These are phyloP conservation scores for Glonium stellatum DNA, from an alignment of 495 filamentous ascomycete genomes.

Conservation along the genomic window DNA sequence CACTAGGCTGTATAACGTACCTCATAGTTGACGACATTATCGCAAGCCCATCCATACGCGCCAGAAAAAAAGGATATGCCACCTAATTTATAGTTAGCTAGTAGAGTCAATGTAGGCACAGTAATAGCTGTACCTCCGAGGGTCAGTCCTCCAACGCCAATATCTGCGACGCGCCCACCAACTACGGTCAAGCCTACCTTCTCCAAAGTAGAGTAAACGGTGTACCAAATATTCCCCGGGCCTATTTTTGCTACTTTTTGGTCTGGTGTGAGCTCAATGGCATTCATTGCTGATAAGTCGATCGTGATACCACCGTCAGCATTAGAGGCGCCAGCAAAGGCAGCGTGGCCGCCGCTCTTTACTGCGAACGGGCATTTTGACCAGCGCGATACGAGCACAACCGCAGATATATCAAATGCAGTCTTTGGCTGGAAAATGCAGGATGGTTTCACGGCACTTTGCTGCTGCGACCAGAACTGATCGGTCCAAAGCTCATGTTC, in stretches of 20 bases:
- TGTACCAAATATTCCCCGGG: slow-evolving; percentile 6
- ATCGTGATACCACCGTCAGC: slow-evolving; percentile 32
- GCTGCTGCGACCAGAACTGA: not conserved
- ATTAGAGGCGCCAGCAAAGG: slow-evolving; percentile 27
- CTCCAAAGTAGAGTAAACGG: slow-evolving; percentile 10
- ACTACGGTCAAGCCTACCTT: not conserved
- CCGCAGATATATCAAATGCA: not conserved
- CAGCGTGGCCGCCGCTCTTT: slow-evolving; percentile 32
- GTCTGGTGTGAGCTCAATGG: slow-evolving; percentile 4
- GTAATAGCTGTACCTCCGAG: not conserved
- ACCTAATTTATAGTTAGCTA: not conserved
- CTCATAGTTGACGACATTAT: slow-evolving; percentile 48
- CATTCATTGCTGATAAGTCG: slow-evolving; percentile 27
- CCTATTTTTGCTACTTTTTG: slow-evolving; percentile 4
- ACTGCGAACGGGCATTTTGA: slow-evolving; percentile 32
- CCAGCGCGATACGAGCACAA: not conserved
- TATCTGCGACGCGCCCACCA: slow-evolving; percentile 29
- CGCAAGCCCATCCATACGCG: slow-evolving; percentile 44
- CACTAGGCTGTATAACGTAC: slow-evolving; percentile 22
- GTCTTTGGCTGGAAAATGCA: not conserved
- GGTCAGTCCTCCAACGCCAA: slow-evolving; percentile 35
- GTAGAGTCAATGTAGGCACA: not conserved
- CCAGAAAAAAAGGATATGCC: slow-evolving; percentile 46
- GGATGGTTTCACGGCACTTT: not conserved
- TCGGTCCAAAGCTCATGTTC: not conserved